Percentiles rank a stretch among this genome's conserved stretches.
Evolutionary conservation across 2,329 filamentous ascomycete genomes (phyloP).

Genomic region (Fusarium foetens): DNA sequence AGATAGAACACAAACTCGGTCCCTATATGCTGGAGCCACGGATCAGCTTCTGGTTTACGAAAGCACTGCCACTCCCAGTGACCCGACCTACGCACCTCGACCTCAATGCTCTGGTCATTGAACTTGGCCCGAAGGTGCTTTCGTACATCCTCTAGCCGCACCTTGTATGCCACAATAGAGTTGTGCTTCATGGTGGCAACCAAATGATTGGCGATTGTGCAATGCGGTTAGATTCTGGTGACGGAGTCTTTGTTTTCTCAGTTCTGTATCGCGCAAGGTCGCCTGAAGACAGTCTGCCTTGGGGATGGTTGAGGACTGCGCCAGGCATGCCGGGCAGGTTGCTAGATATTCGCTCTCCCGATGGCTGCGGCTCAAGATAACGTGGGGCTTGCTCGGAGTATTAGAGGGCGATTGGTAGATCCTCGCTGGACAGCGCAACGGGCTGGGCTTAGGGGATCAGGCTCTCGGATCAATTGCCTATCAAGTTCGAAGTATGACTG

Average conservation of each 20-base stretch:
- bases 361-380: constrained; percentile 5
- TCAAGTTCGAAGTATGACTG: background rate
- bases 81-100: constrained; percentile 1
- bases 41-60: background rate
- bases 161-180: constrained; percentile 6
- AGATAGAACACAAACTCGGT: constrained; percentile 11
- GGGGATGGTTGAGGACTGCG: background rate
- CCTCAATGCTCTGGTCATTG: constrained; percentile 1
- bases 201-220: background rate
- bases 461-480: background rate
- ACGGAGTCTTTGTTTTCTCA: background rate
- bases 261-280: background rate
- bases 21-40: background rate
- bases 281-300: constrained; percentile 1
- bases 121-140: background rate
- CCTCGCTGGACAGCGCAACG: background rate
- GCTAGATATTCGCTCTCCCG: constrained; percentile 5
- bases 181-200: constrained; percentile 6
- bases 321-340: background rate
- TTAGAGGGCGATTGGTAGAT: background rate
- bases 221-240: background rate
- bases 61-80: background rate
- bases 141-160: constrained; percentile 2
- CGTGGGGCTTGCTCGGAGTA: background rate
- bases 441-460: background rate